A percentile compares a stretch with the other conserved stretches of the same genome.
Evolutionary conservation across 1,139 yeast genomes (phyloP).

Genomic region (Suhomyces maxii): DNA sequence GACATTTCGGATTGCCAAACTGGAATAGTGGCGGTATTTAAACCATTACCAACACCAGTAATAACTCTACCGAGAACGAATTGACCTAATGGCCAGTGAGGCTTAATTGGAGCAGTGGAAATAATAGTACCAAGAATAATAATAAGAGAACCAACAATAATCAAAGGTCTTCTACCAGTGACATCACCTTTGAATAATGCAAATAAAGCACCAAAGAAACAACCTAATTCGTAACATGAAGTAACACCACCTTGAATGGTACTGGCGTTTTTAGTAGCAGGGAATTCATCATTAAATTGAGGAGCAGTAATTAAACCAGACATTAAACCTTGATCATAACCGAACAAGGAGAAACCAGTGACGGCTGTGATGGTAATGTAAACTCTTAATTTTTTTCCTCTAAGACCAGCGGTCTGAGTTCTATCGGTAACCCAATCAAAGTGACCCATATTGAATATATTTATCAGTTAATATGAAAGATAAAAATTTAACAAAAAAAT

Average conservation of each 20-base stretch:
- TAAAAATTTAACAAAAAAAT: too few relatives aligned
- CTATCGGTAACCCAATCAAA: conserved; percentile 23
- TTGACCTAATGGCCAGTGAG: conserved; percentile 56
- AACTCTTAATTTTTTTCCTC: conserved; percentile 43
- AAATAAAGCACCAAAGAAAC: conserved; percentile 70
- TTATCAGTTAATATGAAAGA: neutral
- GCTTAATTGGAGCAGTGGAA: conserved; percentile 58
- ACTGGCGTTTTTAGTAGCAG: conserved; percentile 41
- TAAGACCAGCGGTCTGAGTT: conserved; percentile 48
- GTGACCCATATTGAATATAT: conserved; percentile 3
- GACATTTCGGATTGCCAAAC: conserved; percentile 83
- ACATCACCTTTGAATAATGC: conserved; percentile 64
- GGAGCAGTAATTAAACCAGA: conserved; percentile 66
- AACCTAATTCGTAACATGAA: conserved; percentile 73
- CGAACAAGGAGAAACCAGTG: conserved; percentile 67
- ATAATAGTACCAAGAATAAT: conserved; percentile 65
- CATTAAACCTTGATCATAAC: conserved; percentile 83
- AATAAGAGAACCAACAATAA: conserved; percentile 57
- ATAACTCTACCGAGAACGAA: conserved; percentile 72
- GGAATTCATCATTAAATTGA: conserved; percentile 59
- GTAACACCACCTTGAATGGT: conserved; percentile 67
- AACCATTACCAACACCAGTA: conserved; percentile 79
- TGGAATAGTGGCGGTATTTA: conserved; percentile 78
- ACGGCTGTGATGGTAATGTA: conserved; percentile 60
- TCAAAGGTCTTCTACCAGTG: conserved; percentile 66